Base-by-base conservation (phyloP, 2,329 filamentous ascomycete genomes). In the Sphaerulina musiva region DNA sequence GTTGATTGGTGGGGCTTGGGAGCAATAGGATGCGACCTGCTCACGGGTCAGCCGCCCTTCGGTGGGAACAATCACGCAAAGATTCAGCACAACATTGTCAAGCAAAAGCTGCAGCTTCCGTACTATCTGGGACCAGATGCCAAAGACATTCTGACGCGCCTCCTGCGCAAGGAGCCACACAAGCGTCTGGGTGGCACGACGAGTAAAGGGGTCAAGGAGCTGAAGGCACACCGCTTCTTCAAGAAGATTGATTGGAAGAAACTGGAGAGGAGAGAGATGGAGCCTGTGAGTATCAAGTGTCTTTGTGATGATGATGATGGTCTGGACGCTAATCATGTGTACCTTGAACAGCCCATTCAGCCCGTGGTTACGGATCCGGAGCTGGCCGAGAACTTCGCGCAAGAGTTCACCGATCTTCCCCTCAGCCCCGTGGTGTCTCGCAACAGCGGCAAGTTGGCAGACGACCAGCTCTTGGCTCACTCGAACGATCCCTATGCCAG, bases 1-100 rank as follows among this genome's bases (percentile, higher is more conserved):
- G 95, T 96, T 14, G 93, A 98, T 74, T 98, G 92, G 92, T 98
- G 93, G 93, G 95, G 91, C 4, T 85, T 98, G 45, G 93, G 95
- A 36, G 91, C 92, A 2, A 80, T 98, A 44, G 90, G 89, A 34
- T 95, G 85, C 70, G 93, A 98, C 69, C 78, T 98, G 36, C 84
- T 98, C 70, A 97, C 92, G 8, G 93, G 95, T 50, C 85, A 85
- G 51, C 90, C 92, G 7, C 93, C 95, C 0, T 98, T 97, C 74
- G 83, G 83, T 26, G 93, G 89, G 42, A 85, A 85, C 70, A 97
- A 96, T 74, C 85, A 95, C 69, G 84, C 89, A 67, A 97, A 95
- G 76, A 91, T 96, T 59, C 89, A 95, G 71, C 87, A 96, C 65
- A 95, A 93, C 70, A 98, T 98, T 65, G 78, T 95, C 64, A 92